Evolutionary conservation across 2,329 filamentous ascomycete species (phyloP).

Genomic region (Ceratocystis cubensis): DNA sequence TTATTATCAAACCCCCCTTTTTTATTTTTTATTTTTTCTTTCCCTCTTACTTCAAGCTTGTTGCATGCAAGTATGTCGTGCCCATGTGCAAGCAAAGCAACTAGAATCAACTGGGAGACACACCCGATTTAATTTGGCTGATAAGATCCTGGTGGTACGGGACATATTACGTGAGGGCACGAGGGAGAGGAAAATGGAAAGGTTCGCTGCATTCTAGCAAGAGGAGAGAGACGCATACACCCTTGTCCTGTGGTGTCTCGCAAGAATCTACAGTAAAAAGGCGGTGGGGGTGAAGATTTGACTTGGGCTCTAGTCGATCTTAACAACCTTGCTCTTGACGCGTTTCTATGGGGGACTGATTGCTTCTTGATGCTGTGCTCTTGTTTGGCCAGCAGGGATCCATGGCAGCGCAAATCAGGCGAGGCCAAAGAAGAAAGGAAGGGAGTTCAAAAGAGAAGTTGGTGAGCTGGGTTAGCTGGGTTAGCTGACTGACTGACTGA

Average conservation of each 20-base stretch:
- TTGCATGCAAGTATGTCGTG: not conserved
- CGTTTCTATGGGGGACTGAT: not conserved
- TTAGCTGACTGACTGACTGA: not conserved
- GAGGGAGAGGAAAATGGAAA: not conserved
- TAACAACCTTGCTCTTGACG: not conserved
- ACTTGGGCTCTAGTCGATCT: not conserved
- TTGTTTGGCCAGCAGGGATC: not conserved
- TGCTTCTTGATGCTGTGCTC: not conserved
- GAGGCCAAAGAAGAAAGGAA: not conserved
- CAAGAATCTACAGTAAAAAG: too few species aligned
- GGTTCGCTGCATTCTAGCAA: not conserved
- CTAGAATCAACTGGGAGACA: too few species aligned
- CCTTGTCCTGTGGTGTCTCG: not conserved
- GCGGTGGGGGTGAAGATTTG: too few species aligned
- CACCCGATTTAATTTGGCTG: not conserved
- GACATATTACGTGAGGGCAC: not conserved
- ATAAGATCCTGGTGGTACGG: not conserved
- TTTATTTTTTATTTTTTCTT: not conserved
- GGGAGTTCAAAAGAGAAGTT: not conserved
- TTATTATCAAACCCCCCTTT: not conserved
- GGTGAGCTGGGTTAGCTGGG: not conserved
- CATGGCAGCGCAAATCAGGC: constrained; percentile 4
- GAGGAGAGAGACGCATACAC: not conserved
- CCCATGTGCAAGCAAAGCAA: too few species aligned
- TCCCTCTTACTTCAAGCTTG: not conserved